phyloP scores from a whole-genome alignment of 371 early-diverging fungal species.

The Chytridiales sp. region DNA sequence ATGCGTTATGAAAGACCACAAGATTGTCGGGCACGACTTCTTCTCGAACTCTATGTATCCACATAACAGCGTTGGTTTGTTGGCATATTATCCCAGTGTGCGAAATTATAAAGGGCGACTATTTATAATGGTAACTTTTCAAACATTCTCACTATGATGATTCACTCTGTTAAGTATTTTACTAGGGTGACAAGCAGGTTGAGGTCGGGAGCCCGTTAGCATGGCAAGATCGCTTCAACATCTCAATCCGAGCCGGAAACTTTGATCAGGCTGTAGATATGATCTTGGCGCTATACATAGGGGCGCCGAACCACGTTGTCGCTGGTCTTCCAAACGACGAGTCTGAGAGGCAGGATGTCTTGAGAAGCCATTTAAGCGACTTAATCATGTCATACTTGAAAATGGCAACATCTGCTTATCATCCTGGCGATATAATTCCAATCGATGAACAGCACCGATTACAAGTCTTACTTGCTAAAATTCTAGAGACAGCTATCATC shows the following conservation, averaged over 20 bases:
- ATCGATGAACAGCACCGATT: too few species aligned
- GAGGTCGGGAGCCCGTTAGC: conserved; percentile 66
- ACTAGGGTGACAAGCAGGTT: conserved; percentile 61
- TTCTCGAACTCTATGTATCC: conserved; percentile 45
- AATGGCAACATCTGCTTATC: conserved; percentile 56
- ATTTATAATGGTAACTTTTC: conserved; percentile 59
- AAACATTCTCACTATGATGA: not conserved
- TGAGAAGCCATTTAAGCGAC: conserved; percentile 68
- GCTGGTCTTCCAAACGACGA: conserved; percentile 69
- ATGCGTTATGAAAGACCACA: conserved; percentile 53
- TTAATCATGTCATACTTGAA: conserved; percentile 66
- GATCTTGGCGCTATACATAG: conserved; percentile 62
- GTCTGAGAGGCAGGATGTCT: conserved; percentile 52
- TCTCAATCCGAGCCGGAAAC: conserved; percentile 68
- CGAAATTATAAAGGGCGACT: conserved; percentile 67
- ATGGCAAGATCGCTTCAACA: conserved; percentile 76
- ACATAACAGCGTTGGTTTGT: conserved; percentile 46
- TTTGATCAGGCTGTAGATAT: conserved; percentile 69
- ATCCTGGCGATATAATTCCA: conserved; percentile 18
- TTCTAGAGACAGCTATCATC: conserved; percentile 66
- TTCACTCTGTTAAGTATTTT: not conserved
- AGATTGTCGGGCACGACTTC: conserved; percentile 68
- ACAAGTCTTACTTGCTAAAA: too few species aligned
- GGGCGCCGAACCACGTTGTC: conserved; percentile 61
- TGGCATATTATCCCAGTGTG: conserved; percentile 71